Percentiles rank a stretch among this genome's conserved stretches.
Evolutionary conservation across 495 filamentous ascomycete species (phyloP).

Genomic region (Penicillium daleae): DNA sequence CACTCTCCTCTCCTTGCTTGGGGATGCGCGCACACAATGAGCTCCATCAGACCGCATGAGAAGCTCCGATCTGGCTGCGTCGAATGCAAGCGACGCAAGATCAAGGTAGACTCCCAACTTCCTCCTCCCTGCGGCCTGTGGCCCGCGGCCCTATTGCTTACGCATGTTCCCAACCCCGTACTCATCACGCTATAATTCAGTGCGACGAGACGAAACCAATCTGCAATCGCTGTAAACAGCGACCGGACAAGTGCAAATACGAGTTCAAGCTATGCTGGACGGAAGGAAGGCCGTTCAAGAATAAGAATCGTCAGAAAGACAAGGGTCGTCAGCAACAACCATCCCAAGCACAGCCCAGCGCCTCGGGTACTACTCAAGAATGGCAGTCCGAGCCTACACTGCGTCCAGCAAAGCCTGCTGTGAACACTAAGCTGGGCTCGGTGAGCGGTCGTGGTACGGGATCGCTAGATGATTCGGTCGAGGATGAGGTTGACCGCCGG

Average conservation of each 20-base stretch:
- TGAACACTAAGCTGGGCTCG: background rate
- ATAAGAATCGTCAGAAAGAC: conserved; percentile 10
- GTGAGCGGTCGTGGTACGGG: background rate
- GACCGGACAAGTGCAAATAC: conserved; percentile 16
- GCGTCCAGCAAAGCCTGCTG: background rate
- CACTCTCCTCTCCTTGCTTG: background rate
- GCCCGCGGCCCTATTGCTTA: background rate
- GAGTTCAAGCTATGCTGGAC: conserved; percentile 17
- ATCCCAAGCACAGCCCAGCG: background rate
- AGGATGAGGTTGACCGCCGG: background rate
- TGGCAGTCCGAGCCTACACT: background rate
- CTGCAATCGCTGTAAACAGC: conserved; percentile 14
- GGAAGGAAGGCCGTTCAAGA: conserved; percentile 14
- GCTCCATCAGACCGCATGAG: background rate
- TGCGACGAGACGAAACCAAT: conserved; percentile 14
- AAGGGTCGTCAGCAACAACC: background rate
- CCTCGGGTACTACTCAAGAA: background rate
- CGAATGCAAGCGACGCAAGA: conserved; percentile 3
- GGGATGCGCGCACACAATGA: background rate
- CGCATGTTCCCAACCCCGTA: background rate
- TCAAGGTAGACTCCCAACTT: background rate
- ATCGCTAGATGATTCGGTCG: background rate
- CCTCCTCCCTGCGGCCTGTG: background rate
- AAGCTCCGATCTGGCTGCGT: conserved; percentile 4
- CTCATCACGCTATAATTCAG: background rate